Percentiles rank a stretch among this genome's conserved stretches.
Conservation (phyloP, 2,329 filamentous ascomycete genomes). For the Aspergillus ochraceoroseus region DNA sequence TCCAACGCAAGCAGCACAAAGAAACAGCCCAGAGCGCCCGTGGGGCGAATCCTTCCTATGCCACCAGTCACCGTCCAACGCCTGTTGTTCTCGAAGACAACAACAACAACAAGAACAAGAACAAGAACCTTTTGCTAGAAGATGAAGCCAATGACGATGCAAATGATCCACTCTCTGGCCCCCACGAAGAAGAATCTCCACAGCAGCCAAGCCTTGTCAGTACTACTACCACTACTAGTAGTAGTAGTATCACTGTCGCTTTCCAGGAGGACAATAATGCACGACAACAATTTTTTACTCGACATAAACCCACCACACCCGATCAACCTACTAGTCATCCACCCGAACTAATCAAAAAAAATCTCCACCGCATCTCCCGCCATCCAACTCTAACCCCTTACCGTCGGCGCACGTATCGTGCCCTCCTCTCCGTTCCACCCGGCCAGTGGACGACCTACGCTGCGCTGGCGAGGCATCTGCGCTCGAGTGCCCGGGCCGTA, state of each 20-base stretch:
- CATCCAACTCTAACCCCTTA: conserved; percentile 49
- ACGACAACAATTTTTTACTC: too few relatives aligned
- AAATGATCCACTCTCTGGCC: conserved; percentile 9
- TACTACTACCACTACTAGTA: too few relatives aligned
- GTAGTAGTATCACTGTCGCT: too few relatives aligned
- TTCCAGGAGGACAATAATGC: too few relatives aligned
- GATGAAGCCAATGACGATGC: too few relatives aligned
- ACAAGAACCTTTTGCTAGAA: too few relatives aligned
- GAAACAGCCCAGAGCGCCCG: neutral
- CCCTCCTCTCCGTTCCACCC: conserved; percentile 70
- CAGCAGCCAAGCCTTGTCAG: too few relatives aligned
- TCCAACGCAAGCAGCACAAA: too few relatives aligned
- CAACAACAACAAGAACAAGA: too few relatives aligned
- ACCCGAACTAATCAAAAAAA: conserved; percentile 6
- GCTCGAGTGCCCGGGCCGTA: conserved; percentile 69
- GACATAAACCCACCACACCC: neutral
- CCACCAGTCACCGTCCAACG: neutral
- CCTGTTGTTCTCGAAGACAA: too few relatives aligned
- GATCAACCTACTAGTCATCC: neutral
- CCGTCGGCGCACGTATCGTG: conserved; percentile 57
- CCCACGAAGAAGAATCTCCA: conserved; percentile 5
- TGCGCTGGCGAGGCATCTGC: conserved; percentile 61
- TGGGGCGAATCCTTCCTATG: neutral
- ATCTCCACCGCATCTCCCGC: conserved; percentile 31
- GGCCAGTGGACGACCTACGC: conserved; percentile 76